phyloP scores from a whole-genome alignment of 192 early-diverging fungal species.

The Pilobolus umbonatus region DNA sequence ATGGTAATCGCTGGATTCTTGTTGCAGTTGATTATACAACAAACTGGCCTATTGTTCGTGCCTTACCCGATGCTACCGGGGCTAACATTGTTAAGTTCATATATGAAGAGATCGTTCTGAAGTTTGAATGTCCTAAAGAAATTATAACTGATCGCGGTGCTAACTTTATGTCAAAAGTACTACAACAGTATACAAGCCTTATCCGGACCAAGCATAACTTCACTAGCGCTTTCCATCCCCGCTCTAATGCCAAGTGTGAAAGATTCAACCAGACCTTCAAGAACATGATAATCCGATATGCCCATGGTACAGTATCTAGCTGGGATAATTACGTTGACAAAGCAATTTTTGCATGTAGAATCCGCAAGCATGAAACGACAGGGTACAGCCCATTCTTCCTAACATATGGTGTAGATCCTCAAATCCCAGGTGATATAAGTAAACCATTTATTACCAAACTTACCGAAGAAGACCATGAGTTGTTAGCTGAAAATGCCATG shows the following conservation, averaged over 20 bases:
- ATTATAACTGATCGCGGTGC: slow-evolving; percentile 12
- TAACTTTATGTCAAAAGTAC: slow-evolving; percentile 19
- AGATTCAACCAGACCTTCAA: slow-evolving; percentile 11
- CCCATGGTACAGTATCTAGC: neutral
- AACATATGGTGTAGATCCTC: slow-evolving; percentile 1
- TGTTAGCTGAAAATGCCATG: neutral
- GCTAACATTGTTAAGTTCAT: slow-evolving; percentile 20
- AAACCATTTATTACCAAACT: neutral
- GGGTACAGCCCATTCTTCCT: slow-evolving; percentile 9
- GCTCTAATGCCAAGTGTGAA: slow-evolving; percentile 21
- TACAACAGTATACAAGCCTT: slow-evolving; percentile 1
- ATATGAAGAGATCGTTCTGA: slow-evolving; percentile 23
- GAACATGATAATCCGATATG: slow-evolving; percentile 9
- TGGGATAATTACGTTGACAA: slow-evolving; percentile 17
- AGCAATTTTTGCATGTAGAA: slow-evolving; percentile 4
- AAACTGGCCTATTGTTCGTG: slow-evolving; percentile 24
- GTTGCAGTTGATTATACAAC: slow-evolving; percentile 26
- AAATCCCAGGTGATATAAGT: neutral
- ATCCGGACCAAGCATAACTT: slow-evolving; percentile 13
- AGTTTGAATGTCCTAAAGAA: slow-evolving; percentile 10
- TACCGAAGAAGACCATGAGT: neutral
- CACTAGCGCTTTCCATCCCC: slow-evolving; percentile 18
- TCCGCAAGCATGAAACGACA: neutral
- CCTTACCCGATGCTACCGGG: slow-evolving; percentile 9
- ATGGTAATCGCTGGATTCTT: slow-evolving; percentile 20